Evolutionary conservation across 306 rosid genomes (phyloP), one percentile per base, ranked within the genome.

Genomic region (Acacia melanoxylon): DNA sequence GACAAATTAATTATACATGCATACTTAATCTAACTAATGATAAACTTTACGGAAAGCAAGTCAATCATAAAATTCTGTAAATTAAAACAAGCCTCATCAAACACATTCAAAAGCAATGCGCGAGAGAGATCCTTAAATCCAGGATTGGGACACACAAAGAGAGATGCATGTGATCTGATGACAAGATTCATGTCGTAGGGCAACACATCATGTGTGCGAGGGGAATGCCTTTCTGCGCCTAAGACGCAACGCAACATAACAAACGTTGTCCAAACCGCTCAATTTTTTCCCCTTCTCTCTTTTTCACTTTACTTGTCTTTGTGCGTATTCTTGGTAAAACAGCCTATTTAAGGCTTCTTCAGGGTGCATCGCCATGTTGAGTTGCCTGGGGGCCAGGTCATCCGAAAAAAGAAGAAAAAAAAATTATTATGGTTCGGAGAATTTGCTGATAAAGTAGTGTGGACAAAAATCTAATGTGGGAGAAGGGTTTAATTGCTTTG

Each of bases 381-480:
- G 45, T 82, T 91, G 94, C 87, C 90, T 78, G 42, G 76, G n/a
- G 59, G 22, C 59, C 59, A 79, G 66, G 81, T 83, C 86, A 84
- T 19, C 24, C 6, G n/a, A 16, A 49, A 49, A 5, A 49, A 5
- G 20, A 12, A 4, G 4, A 46, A 51, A 76, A 1, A 29, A 68
- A 67, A 19, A 8, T 67, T 3, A 27, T 79, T 54, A 20, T 37
- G 17, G n/a, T 17, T 29, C 48, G 67, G 72, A 41, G 45, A 42
- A 51, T 66, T 79, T 41, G 59, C 49, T 5, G 58, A 56, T 48
- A 83, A 82, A 83, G 85, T 79, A 37, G 75, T 81, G 77, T 79
- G 72, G 78, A 80, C 81, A 72, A 40, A 40, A 62, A 76, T 85
- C 85, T 77, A 42, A 4, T 25, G 24, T 75, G 44, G 67, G 66